Percentiles rank a stretch among this genome's conserved stretches.
Conservation (phyloP, 2,329 filamentous ascomycete genomes). For the Neodidymelliopsis sp. region DNA sequence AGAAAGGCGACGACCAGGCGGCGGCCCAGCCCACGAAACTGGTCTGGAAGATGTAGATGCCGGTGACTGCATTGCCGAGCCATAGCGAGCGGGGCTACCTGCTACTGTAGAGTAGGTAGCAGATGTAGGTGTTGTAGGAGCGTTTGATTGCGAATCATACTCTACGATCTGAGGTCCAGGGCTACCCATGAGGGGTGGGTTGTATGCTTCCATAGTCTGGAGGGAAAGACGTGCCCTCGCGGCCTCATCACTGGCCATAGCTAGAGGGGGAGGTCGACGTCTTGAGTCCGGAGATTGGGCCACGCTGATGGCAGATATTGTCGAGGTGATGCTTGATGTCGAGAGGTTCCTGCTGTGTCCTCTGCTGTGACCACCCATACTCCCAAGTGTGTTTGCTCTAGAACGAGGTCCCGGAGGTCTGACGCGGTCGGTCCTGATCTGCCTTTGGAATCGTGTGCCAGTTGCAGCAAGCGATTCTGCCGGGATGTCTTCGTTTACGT, state of each 20-base stretch:
- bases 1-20: constrained; percentile 76
- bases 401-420: constrained; percentile 76
- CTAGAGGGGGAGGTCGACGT: constrained; percentile 78
- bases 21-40: constrained; percentile 76
- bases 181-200: constrained; percentile 67
- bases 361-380: constrained; percentile 72
- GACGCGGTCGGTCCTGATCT: constrained; percentile 86
- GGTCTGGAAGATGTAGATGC: constrained; percentile 72
- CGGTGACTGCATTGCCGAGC: constrained; percentile 74
- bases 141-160: constrained; percentile 72
- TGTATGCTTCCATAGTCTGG: constrained; percentile 67
- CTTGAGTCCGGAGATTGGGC: constrained; percentile 58
- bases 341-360: constrained; percentile 88
- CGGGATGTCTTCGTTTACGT: constrained; percentile 97
- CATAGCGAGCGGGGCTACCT: constrained; percentile 76
- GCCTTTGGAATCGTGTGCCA: constrained; percentile 88
- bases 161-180: constrained; percentile 70
- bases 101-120: constrained; percentile 80
- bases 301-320: constrained; percentile 71
- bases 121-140: constrained; percentile 83
- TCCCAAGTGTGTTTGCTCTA: constrained; percentile 79
- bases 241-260: constrained; percentile 76
- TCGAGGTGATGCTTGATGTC: constrained; percentile 83
- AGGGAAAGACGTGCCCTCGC: constrained; percentile 63
- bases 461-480: constrained; percentile 91